Percentiles rank a stretch among this genome's conserved stretches.
These are phyloP conservation scores for Monosporascus sp. DNA, from an alignment of 2,329 filamentous ascomycete genomes.

Conservation along the genomic window DNA sequence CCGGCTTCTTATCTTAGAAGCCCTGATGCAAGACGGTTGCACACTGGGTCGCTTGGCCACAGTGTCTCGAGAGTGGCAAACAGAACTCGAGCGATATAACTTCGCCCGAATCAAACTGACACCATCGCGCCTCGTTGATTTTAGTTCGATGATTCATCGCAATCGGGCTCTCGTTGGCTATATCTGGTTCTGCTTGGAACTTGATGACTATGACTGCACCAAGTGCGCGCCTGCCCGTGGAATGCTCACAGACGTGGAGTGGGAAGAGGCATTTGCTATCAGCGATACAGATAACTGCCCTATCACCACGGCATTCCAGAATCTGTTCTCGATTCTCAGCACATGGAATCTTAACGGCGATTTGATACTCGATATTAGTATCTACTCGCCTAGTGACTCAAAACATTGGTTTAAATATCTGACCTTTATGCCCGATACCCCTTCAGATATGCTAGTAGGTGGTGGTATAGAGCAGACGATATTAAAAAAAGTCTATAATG, in stretches of 20 bases:
- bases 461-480: constrained; percentile 10
- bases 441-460: constrained; percentile 3
- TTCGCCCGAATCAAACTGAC: constrained; percentile 27
- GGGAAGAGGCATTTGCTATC: constrained; percentile 18
- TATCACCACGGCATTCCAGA: constrained; percentile 24
- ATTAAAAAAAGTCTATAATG: constrained; percentile 3
- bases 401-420: constrained; percentile 33
- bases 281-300: constrained; percentile 18
- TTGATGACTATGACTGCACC: constrained; percentile 22
- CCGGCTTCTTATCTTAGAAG: constrained; percentile 17
- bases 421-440: constrained; percentile 20
- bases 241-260: not conserved
- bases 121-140: constrained; percentile 21
- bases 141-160: constrained; percentile 22
- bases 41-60: constrained; percentile 16
- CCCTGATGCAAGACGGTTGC: constrained; percentile 11
- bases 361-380: constrained; percentile 32
- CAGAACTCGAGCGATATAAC: constrained; percentile 21
- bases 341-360: constrained; percentile 26
- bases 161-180: constrained; percentile 22
- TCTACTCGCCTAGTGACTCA: constrained; percentile 32
- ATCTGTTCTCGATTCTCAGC: constrained; percentile 26
- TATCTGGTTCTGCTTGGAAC: constrained; percentile 27
- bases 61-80: constrained; percentile 29
- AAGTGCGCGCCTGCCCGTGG: constrained; percentile 9